Evolutionary conservation across 1,284 basidiomycete genomes (phyloP).

Genomic region (Cutaneotrichosporon spelunceum): DNA sequence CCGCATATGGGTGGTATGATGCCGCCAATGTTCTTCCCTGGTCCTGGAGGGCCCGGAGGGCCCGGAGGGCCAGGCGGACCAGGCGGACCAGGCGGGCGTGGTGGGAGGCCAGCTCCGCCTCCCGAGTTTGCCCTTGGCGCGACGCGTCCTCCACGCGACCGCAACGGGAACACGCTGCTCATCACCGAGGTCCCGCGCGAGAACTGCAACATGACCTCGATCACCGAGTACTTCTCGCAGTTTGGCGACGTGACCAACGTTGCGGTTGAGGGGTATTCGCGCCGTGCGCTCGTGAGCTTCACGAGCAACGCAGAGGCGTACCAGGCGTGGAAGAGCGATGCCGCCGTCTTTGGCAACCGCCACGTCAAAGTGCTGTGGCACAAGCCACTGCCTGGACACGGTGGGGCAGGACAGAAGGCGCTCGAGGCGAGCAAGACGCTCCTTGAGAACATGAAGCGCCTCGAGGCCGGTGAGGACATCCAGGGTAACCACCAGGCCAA

Average conservation of each 20-base stretch:
- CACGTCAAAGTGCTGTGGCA: conserved; percentile 96
- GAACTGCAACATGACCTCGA: conserved; percentile 69
- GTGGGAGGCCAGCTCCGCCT: conserved; percentile 1
- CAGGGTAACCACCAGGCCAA: conserved; percentile 35
- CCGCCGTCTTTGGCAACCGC: conserved; percentile 87
- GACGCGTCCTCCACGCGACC: conserved; percentile 47
- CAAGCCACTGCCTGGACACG: conserved; percentile 81
- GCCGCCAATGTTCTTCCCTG: conserved; percentile 27
- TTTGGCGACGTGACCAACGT: conserved; percentile 93
- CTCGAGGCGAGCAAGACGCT: conserved; percentile 72
- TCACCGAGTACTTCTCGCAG: conserved; percentile 85
- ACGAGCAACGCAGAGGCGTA: conserved; percentile 79
- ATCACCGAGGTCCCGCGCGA: conserved; percentile 90
- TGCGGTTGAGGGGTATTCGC: conserved; percentile 72
- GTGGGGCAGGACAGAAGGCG: conserved; percentile 66
- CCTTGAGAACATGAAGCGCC: conserved; percentile 60
- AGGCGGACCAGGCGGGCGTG: conserved; percentile 7
- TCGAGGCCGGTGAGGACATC: conserved; percentile 32
- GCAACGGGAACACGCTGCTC: conserved; percentile 78
- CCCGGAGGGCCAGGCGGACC: conserved; percentile 13
- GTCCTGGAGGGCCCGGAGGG: conserved; percentile 15
- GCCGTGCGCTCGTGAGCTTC: conserved; percentile 81
- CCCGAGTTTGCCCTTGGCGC: conserved; percentile 20
- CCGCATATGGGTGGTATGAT: conserved; percentile 18
- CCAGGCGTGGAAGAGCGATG: conserved; percentile 84